Evolutionary conservation across 768 basidiomycete species (phyloP), one percentile per base, ranked within the genome.

Genomic region (Amanita jacksonii): DNA sequence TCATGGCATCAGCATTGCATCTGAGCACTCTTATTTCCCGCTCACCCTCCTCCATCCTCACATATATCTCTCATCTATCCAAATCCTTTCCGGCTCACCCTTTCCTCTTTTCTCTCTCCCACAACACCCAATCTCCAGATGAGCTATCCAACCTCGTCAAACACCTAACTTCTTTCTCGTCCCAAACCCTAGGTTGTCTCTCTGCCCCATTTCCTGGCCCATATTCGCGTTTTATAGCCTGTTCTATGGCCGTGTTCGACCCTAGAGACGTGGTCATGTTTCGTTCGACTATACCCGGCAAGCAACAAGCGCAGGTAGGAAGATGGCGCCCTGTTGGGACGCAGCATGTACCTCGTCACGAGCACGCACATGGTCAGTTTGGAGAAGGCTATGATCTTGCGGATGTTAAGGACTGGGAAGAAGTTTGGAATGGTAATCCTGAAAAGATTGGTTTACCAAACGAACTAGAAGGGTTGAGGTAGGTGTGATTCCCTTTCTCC

Each of bases 251-350:
- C 0, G 54, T 73, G 3, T 74, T 82, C 41, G 67, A 76, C 41
- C 51, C 65, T 1, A 47, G 58, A 0, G 41, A 55, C 6, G 71
- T 70, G 8, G 61, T 66, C 1, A 60, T 72, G 1, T 86, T 86
- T 52, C 69, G 70, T n/a, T 85, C 83, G 7, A 69, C 67, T 1
- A 72, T 86, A 42, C 70, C 73, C 1, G 84, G 85, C 8, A 64
- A 64, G 37, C 58, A 63, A n/a, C 63, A 73, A 12, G 58, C 71
- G 2, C 79, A 82, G 52, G 83, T 87, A 9, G 85, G 85, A 22
- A 67, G 83, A 36, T 80, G 80, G 81, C 80, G 83, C 55, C 69
- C 80, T 13, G 72, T 74, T 49, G 59, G 73, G 47, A 65, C 69
- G 52, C 65, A 63, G 51, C 51, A 58, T n/a, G n/a, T n/a, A n/a